Conservation (phyloP, 163 green algal species). For the Volvox carteri region DNA sequence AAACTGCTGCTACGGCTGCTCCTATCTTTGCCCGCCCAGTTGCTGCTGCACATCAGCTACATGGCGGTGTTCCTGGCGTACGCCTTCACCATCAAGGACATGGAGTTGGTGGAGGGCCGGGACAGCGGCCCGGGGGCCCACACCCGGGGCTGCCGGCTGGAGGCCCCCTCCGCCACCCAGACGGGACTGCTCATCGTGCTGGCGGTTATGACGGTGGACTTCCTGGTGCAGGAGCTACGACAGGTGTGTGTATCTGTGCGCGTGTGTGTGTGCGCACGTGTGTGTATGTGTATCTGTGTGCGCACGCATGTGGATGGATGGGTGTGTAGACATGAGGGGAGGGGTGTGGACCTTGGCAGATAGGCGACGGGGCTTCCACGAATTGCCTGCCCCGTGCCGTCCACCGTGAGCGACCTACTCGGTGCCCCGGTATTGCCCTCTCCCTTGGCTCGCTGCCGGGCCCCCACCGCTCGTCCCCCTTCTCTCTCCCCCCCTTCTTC, state of each 20-base stretch:
- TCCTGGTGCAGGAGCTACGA: constrained; percentile 23
- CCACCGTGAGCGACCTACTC: no score
- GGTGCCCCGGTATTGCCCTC: no score
- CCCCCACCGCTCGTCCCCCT: background rate
- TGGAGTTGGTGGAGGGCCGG: constrained; percentile 13
- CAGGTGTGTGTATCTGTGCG: no score
- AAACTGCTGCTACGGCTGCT: no score
- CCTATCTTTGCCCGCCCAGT: no score
- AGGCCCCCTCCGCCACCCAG: constrained; percentile 15
- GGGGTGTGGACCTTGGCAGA: no score
- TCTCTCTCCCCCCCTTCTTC: background rate
- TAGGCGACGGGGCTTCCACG: no score
- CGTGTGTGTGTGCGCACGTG: no score
- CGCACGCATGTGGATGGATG: no score
- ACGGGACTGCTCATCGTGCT: constrained; percentile 15
- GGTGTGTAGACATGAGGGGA: no score
- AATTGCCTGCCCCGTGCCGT: no score
- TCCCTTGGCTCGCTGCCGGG: background rate
- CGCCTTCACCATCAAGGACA: constrained; percentile 55
- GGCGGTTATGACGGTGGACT: constrained; percentile 43
- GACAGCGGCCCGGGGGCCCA: constrained; percentile 5
- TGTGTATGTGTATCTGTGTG: no score
- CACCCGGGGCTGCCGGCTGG: constrained; percentile 26
- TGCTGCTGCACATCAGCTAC: constrained; percentile 51
- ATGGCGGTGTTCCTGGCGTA: constrained; percentile 42